Base-by-base conservation (phyloP, 108 stramenopile genomes). In the Skeletonema potamos region DNA sequence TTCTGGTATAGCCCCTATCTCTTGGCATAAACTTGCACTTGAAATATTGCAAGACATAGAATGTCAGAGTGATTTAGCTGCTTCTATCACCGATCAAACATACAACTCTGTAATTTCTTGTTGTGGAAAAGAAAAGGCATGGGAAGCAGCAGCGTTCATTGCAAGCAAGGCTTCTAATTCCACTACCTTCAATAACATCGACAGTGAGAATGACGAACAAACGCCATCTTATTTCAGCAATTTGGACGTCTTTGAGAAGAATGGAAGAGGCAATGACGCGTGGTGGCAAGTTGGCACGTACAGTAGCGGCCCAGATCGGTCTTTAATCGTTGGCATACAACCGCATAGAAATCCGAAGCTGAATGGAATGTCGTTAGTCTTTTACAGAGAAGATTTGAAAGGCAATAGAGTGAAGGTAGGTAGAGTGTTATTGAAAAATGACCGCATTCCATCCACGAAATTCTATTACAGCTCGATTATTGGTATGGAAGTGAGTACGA, bases 361-460 rank as follows among this genome's bases (percentile, higher is more conserved):
- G 7, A 82, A 82, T 58, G 82, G 82, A 54, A 28, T 82, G 4
- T 78, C 82, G 10, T 20, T 82, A 24, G 77, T 82, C 24, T 78
- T 78, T 46, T 63, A 66, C 46, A 63, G 72, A n/a, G 70, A 51
- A 33, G 37, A 33, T 7, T 20, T 22, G 48, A 7, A n/a, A 41
- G 39, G 39, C 10, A 68, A 34, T 32, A 22, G 56, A 37, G 44
- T 68, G 44, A 82, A 78, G 55, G 44, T 82, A 26, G 82, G 82
- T 4, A 68, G 76, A 36, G 54, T 82, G 3, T 58, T 82, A 6
- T 58, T 82, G 64, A 72, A 75, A 43, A 76, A 82, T 39, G 61
- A 28, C n/a, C 18, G 29, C 28, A 55, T 43, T 18, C 63, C 33
- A 34, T 36, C 32, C 56, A 55, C 36, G 30, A 26, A 51, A 32